Conservation (phyloP, 306 rosid species). For the Crotalaria pallida region DNA sequence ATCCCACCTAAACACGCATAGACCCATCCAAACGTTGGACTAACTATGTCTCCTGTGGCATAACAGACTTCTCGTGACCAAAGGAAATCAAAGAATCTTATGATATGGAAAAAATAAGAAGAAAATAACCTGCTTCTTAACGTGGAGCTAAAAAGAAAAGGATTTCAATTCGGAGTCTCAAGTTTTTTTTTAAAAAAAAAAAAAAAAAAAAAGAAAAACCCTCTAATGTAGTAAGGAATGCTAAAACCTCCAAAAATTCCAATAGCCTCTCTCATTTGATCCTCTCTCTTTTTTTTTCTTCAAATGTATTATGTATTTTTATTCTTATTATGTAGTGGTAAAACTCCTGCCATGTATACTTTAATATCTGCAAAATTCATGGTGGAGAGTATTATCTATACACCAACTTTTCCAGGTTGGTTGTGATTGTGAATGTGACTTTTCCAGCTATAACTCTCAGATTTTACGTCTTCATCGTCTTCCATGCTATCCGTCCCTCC, state of each 20-base stretch:
- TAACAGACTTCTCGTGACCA: background rate
- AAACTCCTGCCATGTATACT: slow-evolving; percentile 57
- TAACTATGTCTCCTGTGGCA: slow-evolving; percentile 16
- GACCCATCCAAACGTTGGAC: slow-evolving; percentile 11
- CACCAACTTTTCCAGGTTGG: slow-evolving; percentile 59
- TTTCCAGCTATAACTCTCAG: slow-evolving; percentile 79
- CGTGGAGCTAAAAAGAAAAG: slow-evolving; percentile 5
- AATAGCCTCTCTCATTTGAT: slow-evolving; percentile 46
- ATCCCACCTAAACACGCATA: slow-evolving; percentile 6
- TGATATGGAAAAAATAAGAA: slow-evolving; percentile 22
- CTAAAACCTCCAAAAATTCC: slow-evolving; percentile 65
- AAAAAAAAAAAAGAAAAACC: too few relatives aligned
- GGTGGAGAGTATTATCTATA: slow-evolving; percentile 61
- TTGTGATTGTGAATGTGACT: slow-evolving; percentile 39
- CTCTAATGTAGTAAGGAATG: slow-evolving; percentile 43
- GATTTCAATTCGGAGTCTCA: slow-evolving; percentile 30
- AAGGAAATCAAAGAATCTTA: slow-evolving; percentile 29
- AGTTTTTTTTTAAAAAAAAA: too few relatives aligned
- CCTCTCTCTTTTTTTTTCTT: too few relatives aligned
- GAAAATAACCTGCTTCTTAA: slow-evolving; percentile 11
- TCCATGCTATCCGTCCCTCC: slow-evolving; percentile 63
- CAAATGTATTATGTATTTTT: slow-evolving; percentile 47
- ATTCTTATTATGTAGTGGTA: slow-evolving; percentile 33
- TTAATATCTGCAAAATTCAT: slow-evolving; percentile 80
- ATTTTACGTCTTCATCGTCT: slow-evolving; percentile 76